Base-by-base conservation (phyloP, 257 asterid genomes). In the Jacaranda copaia region DNA sequence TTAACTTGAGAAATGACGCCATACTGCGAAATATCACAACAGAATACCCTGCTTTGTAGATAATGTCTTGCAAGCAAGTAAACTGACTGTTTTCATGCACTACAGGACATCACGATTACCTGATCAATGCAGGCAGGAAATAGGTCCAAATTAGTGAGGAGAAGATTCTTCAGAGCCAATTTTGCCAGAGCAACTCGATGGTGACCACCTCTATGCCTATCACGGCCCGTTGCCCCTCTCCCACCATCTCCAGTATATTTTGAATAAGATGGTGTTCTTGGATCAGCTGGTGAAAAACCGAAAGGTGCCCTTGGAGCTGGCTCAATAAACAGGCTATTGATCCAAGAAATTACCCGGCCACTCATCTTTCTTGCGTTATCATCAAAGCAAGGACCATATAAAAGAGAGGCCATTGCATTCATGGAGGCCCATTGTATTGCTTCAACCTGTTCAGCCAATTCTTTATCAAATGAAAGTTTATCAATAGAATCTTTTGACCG, bases 81-180 rank as follows among this genome's bases (percentile, higher is more conserved):
- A 64, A 76, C 48, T 46, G 42, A 62, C 38, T 18, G 32, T 16
- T 68, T 67, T 58, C 4, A 38, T 48, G 70, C 15, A 58, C 16
- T 52, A 45, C 67, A 79, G 63, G 73, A 57, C 70, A n/a, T 40
- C 73, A 64, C 8, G 8, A 51, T 72, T 87, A 92, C 99, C 99
- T 96, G 99, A 86, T 96, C 99, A 78, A 96, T 96, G 93, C 99
- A 96, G 76, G 99, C 97, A 46, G 97, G 99, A 83, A 96, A 93
- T 48, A 96, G 87, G 81, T 93, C 99, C 97, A 96, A 85, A 84
- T 96, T 96, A 65, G 98, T 93, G 71, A 96, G 96, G 69, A 96
- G 98, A 78, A 96, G 96, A 81, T 96, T 91, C 82, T 91, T 96
- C 81, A 96, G 82, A 85, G 98, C 98, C 81, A 90, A 74, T 85